Evolutionary conservation across 129 eudicot genomes (phyloP), one percentile per base, ranked within the genome.

Genomic region (Deinandra increscens): DNA sequence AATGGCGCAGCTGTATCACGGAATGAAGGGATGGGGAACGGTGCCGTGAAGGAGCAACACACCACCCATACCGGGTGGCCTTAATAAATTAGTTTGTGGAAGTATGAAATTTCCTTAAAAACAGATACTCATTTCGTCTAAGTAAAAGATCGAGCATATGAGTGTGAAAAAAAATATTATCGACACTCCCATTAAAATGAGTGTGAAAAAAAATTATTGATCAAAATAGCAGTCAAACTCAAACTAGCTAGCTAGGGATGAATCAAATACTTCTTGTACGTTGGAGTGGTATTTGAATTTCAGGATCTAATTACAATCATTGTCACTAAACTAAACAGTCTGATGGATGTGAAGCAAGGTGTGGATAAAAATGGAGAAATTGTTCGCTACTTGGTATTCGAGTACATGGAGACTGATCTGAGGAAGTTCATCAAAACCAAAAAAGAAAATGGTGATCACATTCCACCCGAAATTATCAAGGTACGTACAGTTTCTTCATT

Each of bases 261-360:
- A 22, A n/a, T 71, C n/a, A n/a, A 0, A 33, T 53, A 20, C n/a
- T 51, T 8, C 29, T 19, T 11, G n/a, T n/a, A n/a, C n/a, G 37
- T 55, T 11, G 37, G 11, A 19, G 4, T n/a, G 5, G 12, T 38
- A 33, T 13, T 22, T 19, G 10, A 43, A n/a, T 31, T 59, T 71
- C n/a, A 43, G 4, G 46, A 45, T n/a, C 37, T 46, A 7, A 31
- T 9, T 67, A 20, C 3, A 39, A 44, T 58, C 18, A 11, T 14
- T 19, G 17, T 26, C 29, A 14, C 4, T 9, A n/a, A n/a, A n/a
- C n/a, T n/a, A 58, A 59, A 41, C 78, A 91, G 97, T 75, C 82
- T 91, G 80, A 68, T 91, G 81, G 93, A 91, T 76, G 97, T 91
- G 71, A 91, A 91, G 46, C 97, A 91, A 87, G 93, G 88, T 15